Percentiles rank a stretch among this genome's conserved stretches.
phyloP scores from a whole-genome alignment of 1,139 yeast genomes.

The Candida dubliniensis region DNA sequence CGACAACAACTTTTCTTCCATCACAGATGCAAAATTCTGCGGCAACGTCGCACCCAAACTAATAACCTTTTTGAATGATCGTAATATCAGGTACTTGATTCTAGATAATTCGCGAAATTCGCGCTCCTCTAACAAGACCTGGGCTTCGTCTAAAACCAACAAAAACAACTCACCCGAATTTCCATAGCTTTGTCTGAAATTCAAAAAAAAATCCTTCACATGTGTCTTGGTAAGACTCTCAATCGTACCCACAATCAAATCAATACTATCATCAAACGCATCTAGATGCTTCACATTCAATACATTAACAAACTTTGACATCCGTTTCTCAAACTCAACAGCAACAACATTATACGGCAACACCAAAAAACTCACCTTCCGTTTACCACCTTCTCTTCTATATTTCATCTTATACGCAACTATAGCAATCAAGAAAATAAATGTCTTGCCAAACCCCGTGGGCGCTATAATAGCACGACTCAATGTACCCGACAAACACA shows the following conservation, averaged over 20 bases:
- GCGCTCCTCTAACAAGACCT: background rate
- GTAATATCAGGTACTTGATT: no score
- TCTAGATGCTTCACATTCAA: background rate
- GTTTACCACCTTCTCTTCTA: background rate
- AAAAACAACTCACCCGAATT: no score
- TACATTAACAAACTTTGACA: background rate
- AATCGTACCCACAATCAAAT: background rate
- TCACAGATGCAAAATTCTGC: background rate
- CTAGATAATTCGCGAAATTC: no score
- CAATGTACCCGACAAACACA: background rate
- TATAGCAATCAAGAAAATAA: background rate
- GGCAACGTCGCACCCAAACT: background rate
- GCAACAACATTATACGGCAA: background rate
- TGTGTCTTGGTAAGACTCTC: background rate
- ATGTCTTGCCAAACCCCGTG: background rate
- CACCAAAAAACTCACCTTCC: background rate
- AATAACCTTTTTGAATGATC: no score
- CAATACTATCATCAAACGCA: background rate
- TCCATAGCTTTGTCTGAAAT: no score
- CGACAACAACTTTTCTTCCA: background rate
- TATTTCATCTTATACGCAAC: background rate
- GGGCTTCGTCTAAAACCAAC: background rate
- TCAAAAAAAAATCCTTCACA: no score
- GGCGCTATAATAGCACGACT: background rate
- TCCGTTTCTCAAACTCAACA: background rate